phyloP scores from a whole-genome alignment of 139 green algal genomes.

The Zygnema cylindricum region DNA sequence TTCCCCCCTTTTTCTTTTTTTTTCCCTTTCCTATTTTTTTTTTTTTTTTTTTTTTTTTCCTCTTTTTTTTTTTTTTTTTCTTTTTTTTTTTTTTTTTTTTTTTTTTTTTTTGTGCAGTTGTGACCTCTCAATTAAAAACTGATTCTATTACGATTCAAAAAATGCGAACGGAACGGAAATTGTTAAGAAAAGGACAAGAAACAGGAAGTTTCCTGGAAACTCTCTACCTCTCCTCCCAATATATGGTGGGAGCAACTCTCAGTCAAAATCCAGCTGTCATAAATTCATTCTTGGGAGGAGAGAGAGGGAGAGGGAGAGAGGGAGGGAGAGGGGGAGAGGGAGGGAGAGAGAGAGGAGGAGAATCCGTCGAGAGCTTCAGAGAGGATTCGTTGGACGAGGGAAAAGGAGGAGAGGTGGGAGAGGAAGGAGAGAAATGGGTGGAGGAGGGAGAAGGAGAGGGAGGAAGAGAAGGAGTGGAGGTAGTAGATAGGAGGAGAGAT shows the following conservation, averaged over 20 bases:
- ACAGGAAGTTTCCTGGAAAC: neutral
- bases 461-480: neutral
- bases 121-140: neutral
- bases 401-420: neutral
- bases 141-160: neutral
- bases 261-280: conserved; percentile 14
- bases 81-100: conserved; percentile 4
- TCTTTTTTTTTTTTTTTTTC: neutral
- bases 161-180: neutral
- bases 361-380: neutral
- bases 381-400: neutral
- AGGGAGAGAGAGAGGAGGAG: conserved; percentile 25
- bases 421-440: conserved; percentile 13
- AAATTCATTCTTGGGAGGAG: neutral
- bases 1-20: too few species aligned
- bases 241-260: neutral
- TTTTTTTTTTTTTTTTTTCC: too few species aligned
- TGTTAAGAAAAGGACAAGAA: neutral
- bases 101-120: neutral
- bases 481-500: neutral
- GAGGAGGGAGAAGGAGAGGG: neutral
- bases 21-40: too few species aligned
- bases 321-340: conserved; percentile 17
- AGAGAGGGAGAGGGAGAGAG: neutral
- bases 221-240: neutral